phyloP scores from a whole-genome alignment of 208 protist species.

The Trichomonas tenax region DNA sequence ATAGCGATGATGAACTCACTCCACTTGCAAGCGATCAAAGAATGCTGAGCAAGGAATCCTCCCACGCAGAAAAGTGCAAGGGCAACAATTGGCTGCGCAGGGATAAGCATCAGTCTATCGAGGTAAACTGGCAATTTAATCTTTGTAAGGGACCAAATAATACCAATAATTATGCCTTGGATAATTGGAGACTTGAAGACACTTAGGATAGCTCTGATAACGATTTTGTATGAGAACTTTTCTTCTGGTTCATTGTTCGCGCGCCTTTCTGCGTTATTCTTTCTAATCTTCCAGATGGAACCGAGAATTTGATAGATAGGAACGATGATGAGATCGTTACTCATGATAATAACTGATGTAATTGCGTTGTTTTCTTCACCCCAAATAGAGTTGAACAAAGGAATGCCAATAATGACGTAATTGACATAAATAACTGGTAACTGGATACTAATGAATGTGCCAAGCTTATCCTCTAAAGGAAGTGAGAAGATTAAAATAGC shows the following conservation, averaged over 20 bases:
- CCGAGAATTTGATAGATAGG: background rate
- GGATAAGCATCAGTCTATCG: background rate
- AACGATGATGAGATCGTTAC: background rate
- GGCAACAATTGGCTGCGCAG: background rate
- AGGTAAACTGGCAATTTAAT: background rate
- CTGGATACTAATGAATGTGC: background rate
- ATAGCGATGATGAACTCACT: background rate
- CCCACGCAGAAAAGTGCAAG: background rate
- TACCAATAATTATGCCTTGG: background rate
- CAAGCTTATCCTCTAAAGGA: background rate
- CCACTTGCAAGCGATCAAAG: background rate
- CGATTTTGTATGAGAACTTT: background rate
- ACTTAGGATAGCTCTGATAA: background rate
- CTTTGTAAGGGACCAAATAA: background rate
- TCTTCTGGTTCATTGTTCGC: background rate
- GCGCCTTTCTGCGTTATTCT: background rate
- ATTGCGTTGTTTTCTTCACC: background rate
- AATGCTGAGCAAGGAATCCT: background rate
- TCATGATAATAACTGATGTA: background rate
- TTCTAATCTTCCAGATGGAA: background rate
- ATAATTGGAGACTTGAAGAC: background rate
- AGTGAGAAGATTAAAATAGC: background rate
- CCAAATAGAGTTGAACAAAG: background rate
- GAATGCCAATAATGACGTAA: conserved; percentile 1
- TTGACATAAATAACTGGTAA: background rate